Evolutionary conservation across 805 yeast genomes (phyloP).

Genomic region (Barnettozyma botsteinii): DNA sequence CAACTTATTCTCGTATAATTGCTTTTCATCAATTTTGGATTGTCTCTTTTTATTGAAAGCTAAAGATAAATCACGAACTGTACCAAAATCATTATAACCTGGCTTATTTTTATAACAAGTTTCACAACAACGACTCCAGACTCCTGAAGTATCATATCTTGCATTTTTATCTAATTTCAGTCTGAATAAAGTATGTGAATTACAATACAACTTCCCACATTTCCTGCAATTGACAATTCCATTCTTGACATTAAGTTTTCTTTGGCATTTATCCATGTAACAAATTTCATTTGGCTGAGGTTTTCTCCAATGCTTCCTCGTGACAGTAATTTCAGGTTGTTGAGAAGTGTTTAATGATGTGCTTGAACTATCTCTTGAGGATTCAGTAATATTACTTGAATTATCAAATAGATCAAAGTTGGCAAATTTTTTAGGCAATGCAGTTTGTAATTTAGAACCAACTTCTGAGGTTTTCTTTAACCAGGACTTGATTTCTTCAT

Average conservation of each 20-base stretch:
- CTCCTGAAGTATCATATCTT: slow-evolving; percentile 44
- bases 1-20: slow-evolving; percentile 48
- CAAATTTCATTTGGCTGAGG: slow-evolving; percentile 42
- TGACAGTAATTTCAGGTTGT: slow-evolving; percentile 29
- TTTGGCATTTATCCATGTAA: slow-evolving; percentile 34
- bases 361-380: slow-evolving; percentile 13
- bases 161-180: slow-evolving; percentile 46
- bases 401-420: slow-evolving; percentile 48
- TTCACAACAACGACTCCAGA: slow-evolving; percentile 69
- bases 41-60: slow-evolving; percentile 39
- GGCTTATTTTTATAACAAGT: slow-evolving; percentile 52
- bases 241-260: slow-evolving; percentile 41
- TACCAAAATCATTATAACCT: slow-evolving; percentile 46
- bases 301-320: slow-evolving; percentile 54
- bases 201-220: slow-evolving; percentile 72
- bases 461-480: slow-evolving; percentile 34
- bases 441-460: slow-evolving; percentile 32
- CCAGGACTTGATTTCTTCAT: slow-evolving; percentile 40
- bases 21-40: slow-evolving; percentile 39
- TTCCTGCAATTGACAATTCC: slow-evolving; percentile 66
- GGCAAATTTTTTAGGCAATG: slow-evolving; percentile 33
- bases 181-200: slow-evolving; percentile 50
- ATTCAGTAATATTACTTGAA: slow-evolving; percentile 13
- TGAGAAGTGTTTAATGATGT: slow-evolving; percentile 7
- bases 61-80: slow-evolving; percentile 37